Percentiles rank a stretch among this genome's conserved stretches.
These are phyloP conservation scores for Acanthamoeba culbertsoni DNA, from an alignment of 208 protist genomes.

Conservation along the genomic window DNA sequence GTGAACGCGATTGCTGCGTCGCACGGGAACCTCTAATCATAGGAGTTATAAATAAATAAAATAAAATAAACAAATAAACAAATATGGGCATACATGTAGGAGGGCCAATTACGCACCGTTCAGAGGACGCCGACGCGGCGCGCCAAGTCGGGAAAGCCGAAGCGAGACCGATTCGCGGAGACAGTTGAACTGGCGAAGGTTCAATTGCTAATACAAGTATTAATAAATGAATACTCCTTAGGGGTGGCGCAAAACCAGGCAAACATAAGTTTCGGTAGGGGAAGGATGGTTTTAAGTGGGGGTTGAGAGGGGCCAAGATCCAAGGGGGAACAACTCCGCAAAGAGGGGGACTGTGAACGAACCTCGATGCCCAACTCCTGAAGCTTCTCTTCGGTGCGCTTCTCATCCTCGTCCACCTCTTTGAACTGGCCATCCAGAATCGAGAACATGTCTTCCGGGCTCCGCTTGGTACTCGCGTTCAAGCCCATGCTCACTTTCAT, in stretches of 20 bases:
- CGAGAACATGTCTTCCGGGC: slow-evolving; percentile 14
- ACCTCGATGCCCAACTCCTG: slow-evolving; percentile 15
- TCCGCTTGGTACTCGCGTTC: neutral
- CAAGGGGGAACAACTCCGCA: neutral
- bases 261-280: neutral
- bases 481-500: neutral
- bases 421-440: neutral
- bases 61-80: neutral
- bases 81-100: neutral
- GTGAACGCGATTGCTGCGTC: neutral
- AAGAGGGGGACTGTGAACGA: neutral
- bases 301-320: too few relatives aligned
- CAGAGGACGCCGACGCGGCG: neutral
- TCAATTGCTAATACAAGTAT: neutral
- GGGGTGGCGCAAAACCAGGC: neutral
- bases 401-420: neutral
- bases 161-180: slow-evolving; percentile 29
- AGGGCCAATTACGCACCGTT: neutral
- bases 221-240: neutral
- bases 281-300: neutral
- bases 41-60: neutral
- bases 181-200: slow-evolving; percentile 40
- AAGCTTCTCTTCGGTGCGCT: neutral
- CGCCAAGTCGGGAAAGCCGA: neutral
- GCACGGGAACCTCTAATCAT: neutral